Evolutionary conservation across 331 rosid species (phyloP).

Genomic region (Telfairia occidentalis): DNA sequence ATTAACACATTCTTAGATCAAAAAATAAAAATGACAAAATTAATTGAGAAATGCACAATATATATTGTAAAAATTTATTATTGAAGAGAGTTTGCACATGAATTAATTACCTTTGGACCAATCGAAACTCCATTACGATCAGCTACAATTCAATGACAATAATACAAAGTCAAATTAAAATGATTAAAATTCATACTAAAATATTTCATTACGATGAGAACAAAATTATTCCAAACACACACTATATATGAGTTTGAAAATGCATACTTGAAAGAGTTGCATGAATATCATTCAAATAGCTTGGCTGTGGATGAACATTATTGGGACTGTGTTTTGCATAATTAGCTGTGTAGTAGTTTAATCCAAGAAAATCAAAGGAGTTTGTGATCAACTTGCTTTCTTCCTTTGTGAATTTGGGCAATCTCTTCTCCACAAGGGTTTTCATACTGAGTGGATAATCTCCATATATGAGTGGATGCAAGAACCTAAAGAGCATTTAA

Average conservation of each 20-base stretch:
- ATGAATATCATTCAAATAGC: conserved; percentile 12
- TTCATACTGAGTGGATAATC: conserved; percentile 27
- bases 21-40: background rate
- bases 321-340: background rate
- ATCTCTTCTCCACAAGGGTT: conserved; percentile 16
- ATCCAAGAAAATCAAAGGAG: background rate
- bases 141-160: conserved; percentile 1
- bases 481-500: too few relatives aligned
- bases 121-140: conserved; percentile 30
- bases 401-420: conserved; percentile 17
- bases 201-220: too few relatives aligned
- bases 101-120: conserved; percentile 24
- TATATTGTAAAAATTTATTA: too few relatives aligned
- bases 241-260: too few relatives aligned
- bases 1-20: background rate
- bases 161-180: background rate
- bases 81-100: background rate
- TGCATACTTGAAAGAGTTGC: conserved; percentile 10
- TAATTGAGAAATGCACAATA: background rate
- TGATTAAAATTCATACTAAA: too few relatives aligned
- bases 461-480: conserved; percentile 23
- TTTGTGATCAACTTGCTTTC: background rate
- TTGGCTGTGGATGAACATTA: background rate
- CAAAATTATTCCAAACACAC: too few relatives aligned
- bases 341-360: background rate